Base-by-base conservation (phyloP, 2,329 filamentous ascomycete species). In the Cladorrhinum sp. region DNA sequence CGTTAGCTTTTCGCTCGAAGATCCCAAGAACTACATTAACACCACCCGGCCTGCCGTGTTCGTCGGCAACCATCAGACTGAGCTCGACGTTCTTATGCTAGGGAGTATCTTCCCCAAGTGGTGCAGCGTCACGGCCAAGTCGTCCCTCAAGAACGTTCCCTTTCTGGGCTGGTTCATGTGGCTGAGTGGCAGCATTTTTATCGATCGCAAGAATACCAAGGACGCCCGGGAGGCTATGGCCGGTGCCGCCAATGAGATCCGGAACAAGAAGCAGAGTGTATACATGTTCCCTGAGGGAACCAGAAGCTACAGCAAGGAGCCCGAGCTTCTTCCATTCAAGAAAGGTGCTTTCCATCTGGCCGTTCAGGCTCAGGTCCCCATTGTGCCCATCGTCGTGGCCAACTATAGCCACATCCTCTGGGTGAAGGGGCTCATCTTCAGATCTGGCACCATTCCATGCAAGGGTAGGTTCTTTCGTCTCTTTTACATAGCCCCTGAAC, bases 261-360 rank as follows among this genome's bases (percentile, higher is more conserved):
- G 82, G 69, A 77, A 77, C 57, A 82, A 88, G 70, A 82, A 79
- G 65, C 90, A 93, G 79, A 90, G 84, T 75, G 90, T 94, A 68
- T 94, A 87, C 79, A 92, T 94, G 78, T 94, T 94, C 75, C 89
- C 90, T 62, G 95, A 99, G 78, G 95, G 95, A 55, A 99, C 95
- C 1, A 85, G 95, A 67, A 96, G 91, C 73, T 96, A 98, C 77
- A 83, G 90, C 60, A 86, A 89, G 69, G 87, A 93, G 58, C 90
- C 95, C 1, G 85, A 83, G 62, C 78, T 99, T 69, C 80, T 98
- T 58, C 91, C 92, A n/a, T 99, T 98, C 82, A 99, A 99, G 79
- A 99, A 99, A 81, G 95, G 95, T 62, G 95, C 94, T 52, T 99
- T 99, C 77, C 94, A 99, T 75, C 83, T 99, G 33, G 95, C 95